Percentiles rank a stretch among this genome's conserved stretches.
These are phyloP conservation scores for Dinochytrium kinnereticum DNA, from an alignment of 371 early-diverging fungal species.

Conservation along the genomic window DNA sequence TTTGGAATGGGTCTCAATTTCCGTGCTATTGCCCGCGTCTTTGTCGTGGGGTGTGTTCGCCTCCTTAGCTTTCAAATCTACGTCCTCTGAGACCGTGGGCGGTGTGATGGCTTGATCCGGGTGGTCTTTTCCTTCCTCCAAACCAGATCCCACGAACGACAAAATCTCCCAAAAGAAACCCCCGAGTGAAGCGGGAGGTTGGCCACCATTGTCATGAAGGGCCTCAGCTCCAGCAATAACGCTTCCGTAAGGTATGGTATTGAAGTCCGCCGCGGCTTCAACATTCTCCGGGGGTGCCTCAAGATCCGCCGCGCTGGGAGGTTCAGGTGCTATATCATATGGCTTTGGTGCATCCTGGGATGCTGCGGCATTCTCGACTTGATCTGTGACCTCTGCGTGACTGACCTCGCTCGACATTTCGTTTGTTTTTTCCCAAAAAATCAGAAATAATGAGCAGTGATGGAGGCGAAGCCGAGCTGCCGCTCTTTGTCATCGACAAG, in stretches of 20 bases:
- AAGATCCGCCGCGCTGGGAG: too few species aligned
- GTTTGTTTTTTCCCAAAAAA: neutral
- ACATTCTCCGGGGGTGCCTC: too few species aligned
- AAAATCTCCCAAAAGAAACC: constrained; percentile 8
- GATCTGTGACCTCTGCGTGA: too few species aligned
- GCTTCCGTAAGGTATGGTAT: too few species aligned
- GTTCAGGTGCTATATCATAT: too few species aligned
- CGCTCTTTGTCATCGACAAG: constrained; percentile 14
- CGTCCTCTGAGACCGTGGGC: too few species aligned
- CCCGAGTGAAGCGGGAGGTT: constrained; percentile 1
- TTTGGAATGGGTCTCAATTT: neutral
- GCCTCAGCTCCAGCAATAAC: neutral
- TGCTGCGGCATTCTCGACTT: too few species aligned
- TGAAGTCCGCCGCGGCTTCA: too few species aligned
- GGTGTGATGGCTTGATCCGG: too few species aligned
- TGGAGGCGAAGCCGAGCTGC: neutral
- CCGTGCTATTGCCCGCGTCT: neutral
- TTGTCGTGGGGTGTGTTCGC: neutral
- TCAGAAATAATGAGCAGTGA: neutral
- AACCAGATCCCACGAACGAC: neutral
- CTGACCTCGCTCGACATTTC: too few species aligned
- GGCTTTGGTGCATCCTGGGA: too few species aligned
- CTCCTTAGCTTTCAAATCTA: too few species aligned
- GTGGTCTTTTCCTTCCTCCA: neutral
- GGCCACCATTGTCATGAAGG: neutral